A percentile compares a stretch with the other conserved stretches of the same genome.
phyloP scores from a whole-genome alignment of 805 yeast genomes.

The Wickerhamomyces ciferrii region DNA sequence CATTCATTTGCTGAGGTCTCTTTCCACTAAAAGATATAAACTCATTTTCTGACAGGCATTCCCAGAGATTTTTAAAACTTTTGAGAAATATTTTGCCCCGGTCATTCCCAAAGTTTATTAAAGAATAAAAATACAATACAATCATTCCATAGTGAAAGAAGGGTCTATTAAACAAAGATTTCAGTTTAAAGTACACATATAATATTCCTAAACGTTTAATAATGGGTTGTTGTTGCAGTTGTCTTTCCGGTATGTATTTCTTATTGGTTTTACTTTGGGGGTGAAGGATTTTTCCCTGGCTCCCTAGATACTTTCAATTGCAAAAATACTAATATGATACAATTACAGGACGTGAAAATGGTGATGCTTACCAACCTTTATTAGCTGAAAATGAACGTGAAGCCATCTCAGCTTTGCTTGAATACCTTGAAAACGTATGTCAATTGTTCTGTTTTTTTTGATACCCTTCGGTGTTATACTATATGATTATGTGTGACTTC shows the following conservation, averaged over 20 bases:
- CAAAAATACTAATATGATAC: not conserved
- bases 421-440: conserved; percentile 74
- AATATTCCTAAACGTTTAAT: not conserved
- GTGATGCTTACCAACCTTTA: conserved; percentile 68
- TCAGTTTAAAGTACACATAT: too few relatives aligned
- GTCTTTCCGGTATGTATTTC: conserved; percentile 24
- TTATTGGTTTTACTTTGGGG: not conserved
- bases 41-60: too few relatives aligned
- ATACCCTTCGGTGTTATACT: not conserved
- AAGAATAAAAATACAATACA: not conserved
- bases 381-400: conserved; percentile 95
- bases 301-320: not conserved
- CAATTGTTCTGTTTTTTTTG: not conserved
- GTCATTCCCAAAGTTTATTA: not conserved
- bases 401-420: conserved; percentile 86
- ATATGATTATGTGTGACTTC: too few relatives aligned
- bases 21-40: too few relatives aligned
- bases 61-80: too few relatives aligned
- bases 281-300: not conserved
- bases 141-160: not conserved
- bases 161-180: too few relatives aligned
- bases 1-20: not conserved
- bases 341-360: conserved; percentile 35
- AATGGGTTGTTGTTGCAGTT: conserved; percentile 54
- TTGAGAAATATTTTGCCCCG: not conserved